These are phyloP conservation scores for Echria macrotheca DNA, from an alignment of 495 filamentous ascomycete species.

Conservation along the genomic window DNA sequence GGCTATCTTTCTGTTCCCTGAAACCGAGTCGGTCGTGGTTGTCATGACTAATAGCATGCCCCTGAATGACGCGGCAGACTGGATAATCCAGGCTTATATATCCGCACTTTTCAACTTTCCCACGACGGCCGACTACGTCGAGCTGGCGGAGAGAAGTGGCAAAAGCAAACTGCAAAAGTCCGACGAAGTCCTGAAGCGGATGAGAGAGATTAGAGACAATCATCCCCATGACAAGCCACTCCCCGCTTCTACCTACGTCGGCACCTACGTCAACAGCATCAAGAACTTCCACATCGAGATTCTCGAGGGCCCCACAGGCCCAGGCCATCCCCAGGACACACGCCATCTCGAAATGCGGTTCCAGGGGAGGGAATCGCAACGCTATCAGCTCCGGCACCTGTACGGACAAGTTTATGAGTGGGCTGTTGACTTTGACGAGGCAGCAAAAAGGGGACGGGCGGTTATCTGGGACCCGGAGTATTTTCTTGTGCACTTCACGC, in stretches of 20 bases:
- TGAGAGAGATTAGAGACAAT: neutral
- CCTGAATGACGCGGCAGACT: slow-evolving; percentile 26
- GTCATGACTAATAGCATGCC: slow-evolving; percentile 24
- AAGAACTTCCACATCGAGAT: slow-evolving; percentile 12
- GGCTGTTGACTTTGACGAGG: slow-evolving; percentile 2
- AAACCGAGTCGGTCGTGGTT: slow-evolving; percentile 21
- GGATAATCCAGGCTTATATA: slow-evolving; percentile 23
- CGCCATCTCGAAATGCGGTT: slow-evolving; percentile 2
- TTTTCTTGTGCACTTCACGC: neutral
- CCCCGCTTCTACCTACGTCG: neutral
- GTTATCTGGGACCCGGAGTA: neutral
- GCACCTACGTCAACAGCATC: neutral
- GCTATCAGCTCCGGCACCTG: slow-evolving; percentile 11
- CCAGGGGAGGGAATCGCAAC: slow-evolving; percentile 3
- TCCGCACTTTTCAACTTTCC: slow-evolving; percentile 15
- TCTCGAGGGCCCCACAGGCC: neutral
- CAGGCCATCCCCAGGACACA: neutral
- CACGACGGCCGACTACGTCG: slow-evolving; percentile 1
- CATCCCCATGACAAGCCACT: neutral
- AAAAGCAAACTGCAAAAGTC: neutral
- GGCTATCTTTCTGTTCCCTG: slow-evolving; percentile 22
- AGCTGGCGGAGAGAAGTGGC: too few relatives aligned
- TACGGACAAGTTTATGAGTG: slow-evolving; percentile 10
- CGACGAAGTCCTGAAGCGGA: neutral
- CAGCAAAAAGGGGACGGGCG: neutral